Conservation (phyloP, 768 basidiomycete species). For the Agrocybe praecox region DNA sequence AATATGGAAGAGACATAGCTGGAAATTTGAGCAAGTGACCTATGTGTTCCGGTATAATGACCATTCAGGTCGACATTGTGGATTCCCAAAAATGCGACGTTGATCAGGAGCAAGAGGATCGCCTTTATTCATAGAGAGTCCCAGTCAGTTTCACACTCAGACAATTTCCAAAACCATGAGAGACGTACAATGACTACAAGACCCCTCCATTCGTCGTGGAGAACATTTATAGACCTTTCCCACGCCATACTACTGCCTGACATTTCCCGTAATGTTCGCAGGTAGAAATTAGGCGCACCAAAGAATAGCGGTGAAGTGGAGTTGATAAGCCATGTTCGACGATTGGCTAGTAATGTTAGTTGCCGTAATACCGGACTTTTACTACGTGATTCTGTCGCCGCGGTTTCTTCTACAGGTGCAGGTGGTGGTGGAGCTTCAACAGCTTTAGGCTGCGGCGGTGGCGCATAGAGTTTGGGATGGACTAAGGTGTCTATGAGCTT, state of each 20-base stretch:
- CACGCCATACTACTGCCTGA: constrained; percentile 41
- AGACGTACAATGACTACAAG: constrained; percentile 50
- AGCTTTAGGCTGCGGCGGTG: constrained; percentile 25
- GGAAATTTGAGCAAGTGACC: constrained; percentile 44
- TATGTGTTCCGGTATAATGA: not conserved
- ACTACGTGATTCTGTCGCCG: constrained; percentile 39
- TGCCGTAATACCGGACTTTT: constrained; percentile 22
- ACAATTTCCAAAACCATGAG: too few relatives aligned
- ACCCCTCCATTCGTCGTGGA: constrained; percentile 50
- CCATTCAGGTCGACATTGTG: constrained; percentile 31
- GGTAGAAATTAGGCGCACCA: constrained; percentile 43
- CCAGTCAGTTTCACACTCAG: too few relatives aligned
- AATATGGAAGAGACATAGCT: constrained; percentile 49
- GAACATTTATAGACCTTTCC: constrained; percentile 44
- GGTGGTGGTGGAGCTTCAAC: not conserved
- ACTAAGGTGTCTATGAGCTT: constrained; percentile 18
- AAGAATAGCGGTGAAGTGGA: constrained; percentile 23
- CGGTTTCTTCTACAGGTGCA: not conserved
- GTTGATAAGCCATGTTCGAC: constrained; percentile 14
- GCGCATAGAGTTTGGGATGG: constrained; percentile 38
- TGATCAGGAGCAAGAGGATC: constrained; percentile 56
- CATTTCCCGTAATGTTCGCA: constrained; percentile 43
- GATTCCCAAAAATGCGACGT: constrained; percentile 61
- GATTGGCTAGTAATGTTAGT: not conserved
- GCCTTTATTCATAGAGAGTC: constrained; percentile 36